Evolutionary conservation across 495 filamentous ascomycete species (phyloP), one percentile per base, ranked within the genome.

Genomic region (Clavariopsis aquatica): DNA sequence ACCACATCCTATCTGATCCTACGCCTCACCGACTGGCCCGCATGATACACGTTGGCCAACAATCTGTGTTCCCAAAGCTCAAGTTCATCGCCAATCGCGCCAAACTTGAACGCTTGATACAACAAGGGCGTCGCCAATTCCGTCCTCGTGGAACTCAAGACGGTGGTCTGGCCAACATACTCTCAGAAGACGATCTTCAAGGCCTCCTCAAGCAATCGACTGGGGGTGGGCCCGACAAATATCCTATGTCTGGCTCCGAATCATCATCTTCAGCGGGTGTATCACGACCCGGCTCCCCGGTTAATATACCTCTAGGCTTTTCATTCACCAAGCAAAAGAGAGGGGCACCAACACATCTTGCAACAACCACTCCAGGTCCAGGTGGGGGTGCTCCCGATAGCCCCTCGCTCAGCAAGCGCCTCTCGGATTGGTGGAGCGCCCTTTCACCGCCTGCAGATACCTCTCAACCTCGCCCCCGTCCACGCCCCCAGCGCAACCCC

Each of bases 1-100:
- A 81, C 71, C 83, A 89, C 69, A 95, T 98, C 71, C 80, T 98
- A 10, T 85, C 85, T 7, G 94, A 98, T 70, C 94, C 94, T 0
- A 85, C 79, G 43, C 76, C 84, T 10, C 80, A 89, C 36, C 81
- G 91, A 10, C 81, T 98, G 20, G 90, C 86, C 7, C 81, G 87
- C 28, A 98, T 98, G 94, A 82, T 98, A 10, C 87, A 89, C 51
- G 85, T 88, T 24, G 95, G 94, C 8, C 89, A 96, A 75, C 88
- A 90, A 74, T 87, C 86, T 66, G 84, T 89, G 0, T 98, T 93
- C 64, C 89, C 94, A 5, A 96, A 95, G 74, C 79, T 98, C 29
- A 87, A 92, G 67, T 98, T 98, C 73, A 85, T 98, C 54, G 82
- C 81, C 53, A 98, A 98, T 70, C 77, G 94, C 23, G 82, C 96